Base-by-base conservation (phyloP, 768 basidiomycete genomes). In the Suillus brevipes region DNA sequence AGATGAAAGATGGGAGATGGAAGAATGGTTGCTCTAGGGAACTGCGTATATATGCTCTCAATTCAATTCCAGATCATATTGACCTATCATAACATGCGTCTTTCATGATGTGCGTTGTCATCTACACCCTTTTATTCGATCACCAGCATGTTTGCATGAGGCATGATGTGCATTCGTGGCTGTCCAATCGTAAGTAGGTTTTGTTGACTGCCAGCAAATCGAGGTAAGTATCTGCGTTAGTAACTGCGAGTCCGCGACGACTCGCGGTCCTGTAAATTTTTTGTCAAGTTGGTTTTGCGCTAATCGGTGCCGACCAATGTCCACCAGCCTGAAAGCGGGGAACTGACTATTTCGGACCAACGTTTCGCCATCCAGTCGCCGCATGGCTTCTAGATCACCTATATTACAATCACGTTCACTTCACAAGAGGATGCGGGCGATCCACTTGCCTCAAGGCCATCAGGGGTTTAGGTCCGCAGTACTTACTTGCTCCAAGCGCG, bases 111-210 rank as follows among this genome's bases (percentile, higher is more conserved):
- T 28, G 40, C 9, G 25, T 28, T 42, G 25, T 59, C 58, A 28
- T 40, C 12, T 42, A 12, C 58, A 18, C 58, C 58, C 40, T 59
- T 28, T 25, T 3, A 20, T 8, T 18, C 25, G 0, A 38, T 59
- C 58, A 59, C 58, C 58, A 59, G 58, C 58, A 59, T 28, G 58
- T 28, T 28, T 59, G 25, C 58, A 38, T 13, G 58, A 59, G 58
- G 58, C 25, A 10, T 40, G 23, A 20, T 18, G 31, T 1, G 9
- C 53, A 55, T 20, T 59, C 18, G 40, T 42, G 58, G 58, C 18
- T 59, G 12, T 59, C 38, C 38, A 25, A 23, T 40, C 25, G 5
- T 58, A 40, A 16, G 57, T 6, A 40, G 12, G 31, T 2, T 31
- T 28, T 8, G 25, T 42, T 7, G 25, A 28, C 18, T 28, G 25